Percentiles rank a stretch among this genome's conserved stretches.
Conservation (phyloP, 2,329 filamentous ascomycete genomes). For the Nemania serpens region DNA sequence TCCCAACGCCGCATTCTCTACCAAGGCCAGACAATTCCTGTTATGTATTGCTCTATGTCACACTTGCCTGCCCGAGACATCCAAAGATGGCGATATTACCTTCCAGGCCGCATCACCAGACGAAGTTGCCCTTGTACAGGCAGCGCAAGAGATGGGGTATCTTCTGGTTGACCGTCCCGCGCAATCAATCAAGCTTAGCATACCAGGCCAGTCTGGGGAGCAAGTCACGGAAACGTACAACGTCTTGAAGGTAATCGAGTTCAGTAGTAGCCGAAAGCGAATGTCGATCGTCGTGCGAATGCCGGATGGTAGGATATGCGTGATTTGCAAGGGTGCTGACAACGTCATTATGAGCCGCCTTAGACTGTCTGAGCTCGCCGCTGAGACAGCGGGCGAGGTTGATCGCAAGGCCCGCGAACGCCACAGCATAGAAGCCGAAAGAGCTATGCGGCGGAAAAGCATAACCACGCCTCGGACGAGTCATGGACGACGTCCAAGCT, state of each 20-base stretch:
- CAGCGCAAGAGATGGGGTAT: constrained; percentile 84
- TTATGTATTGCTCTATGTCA: constrained; percentile 87
- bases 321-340: constrained; percentile 92
- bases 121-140: constrained; percentile 82
- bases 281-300: constrained; percentile 89
- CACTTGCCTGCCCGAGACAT: constrained; percentile 85
- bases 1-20: constrained; percentile 77
- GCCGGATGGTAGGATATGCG: constrained; percentile 77
- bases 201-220: constrained; percentile 45
- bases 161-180: constrained; percentile 75
- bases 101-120: constrained; percentile 92
- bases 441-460: constrained; percentile 34
- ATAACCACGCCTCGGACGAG: constrained; percentile 47
- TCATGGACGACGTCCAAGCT: constrained; percentile 43
- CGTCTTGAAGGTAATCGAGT: constrained; percentile 85
- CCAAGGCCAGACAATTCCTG: constrained; percentile 80
- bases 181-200: constrained; percentile 63
- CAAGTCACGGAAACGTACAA: constrained; percentile 69
- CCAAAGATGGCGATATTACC: constrained; percentile 69
- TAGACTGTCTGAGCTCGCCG: constrained; percentile 72
- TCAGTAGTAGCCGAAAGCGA: constrained; percentile 84
- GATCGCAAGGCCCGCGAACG: constrained; percentile 69
- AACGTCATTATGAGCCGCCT: constrained; percentile 79
- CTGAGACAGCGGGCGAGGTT: constrained; percentile 70
- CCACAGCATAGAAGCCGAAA: constrained; percentile 52